These are phyloP conservation scores for Aethionema arabicum DNA, from an alignment of 345 rosid genomes.

Conservation along the genomic window DNA sequence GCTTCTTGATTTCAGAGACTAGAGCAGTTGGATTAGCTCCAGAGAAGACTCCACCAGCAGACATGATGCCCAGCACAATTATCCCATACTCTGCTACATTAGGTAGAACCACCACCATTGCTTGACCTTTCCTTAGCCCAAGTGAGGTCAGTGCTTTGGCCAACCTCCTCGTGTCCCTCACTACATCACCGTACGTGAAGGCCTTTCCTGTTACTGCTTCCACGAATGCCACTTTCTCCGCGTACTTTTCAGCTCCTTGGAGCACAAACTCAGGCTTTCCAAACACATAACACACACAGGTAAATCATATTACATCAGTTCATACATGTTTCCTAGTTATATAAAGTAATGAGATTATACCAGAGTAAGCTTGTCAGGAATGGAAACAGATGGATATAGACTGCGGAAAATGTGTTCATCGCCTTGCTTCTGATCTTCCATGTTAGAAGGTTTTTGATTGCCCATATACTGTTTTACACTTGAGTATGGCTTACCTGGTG, in stretches of 20 bases:
- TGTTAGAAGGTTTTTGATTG: not conserved
- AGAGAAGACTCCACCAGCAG: slow-evolving; percentile 87
- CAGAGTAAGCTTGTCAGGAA: slow-evolving; percentile 61
- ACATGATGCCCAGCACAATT: slow-evolving; percentile 81
- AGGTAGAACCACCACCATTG: slow-evolving; percentile 83
- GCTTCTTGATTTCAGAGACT: slow-evolving; percentile 74
- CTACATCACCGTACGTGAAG: slow-evolving; percentile 65
- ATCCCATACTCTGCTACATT: slow-evolving; percentile 86
- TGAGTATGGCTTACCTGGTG: not conserved
- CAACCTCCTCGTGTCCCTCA: slow-evolving; percentile 63
- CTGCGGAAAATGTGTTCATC: slow-evolving; percentile 67
- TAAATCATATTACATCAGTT: not conserved
- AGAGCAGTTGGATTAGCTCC: slow-evolving; percentile 86
- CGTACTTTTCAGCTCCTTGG: slow-evolving; percentile 63
- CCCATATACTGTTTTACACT: not conserved
- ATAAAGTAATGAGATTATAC: slow-evolving; percentile 8
- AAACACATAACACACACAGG: not conserved
- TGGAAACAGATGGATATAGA: slow-evolving; percentile 53
- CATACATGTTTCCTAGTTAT: not conserved
- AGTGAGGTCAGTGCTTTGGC: slow-evolving; percentile 74
- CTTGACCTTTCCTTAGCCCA: slow-evolving; percentile 79
- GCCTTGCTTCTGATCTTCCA: slow-evolving; percentile 32
- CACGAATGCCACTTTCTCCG: slow-evolving; percentile 76
- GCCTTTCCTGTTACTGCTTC: slow-evolving; percentile 74
- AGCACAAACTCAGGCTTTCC: slow-evolving; percentile 72